Percentiles rank a stretch among this genome's conserved stretches.
These are phyloP conservation scores for Ceratocystis colombiana DNA, from an alignment of 2,329 filamentous ascomycete genomes.

Conservation along the genomic window DNA sequence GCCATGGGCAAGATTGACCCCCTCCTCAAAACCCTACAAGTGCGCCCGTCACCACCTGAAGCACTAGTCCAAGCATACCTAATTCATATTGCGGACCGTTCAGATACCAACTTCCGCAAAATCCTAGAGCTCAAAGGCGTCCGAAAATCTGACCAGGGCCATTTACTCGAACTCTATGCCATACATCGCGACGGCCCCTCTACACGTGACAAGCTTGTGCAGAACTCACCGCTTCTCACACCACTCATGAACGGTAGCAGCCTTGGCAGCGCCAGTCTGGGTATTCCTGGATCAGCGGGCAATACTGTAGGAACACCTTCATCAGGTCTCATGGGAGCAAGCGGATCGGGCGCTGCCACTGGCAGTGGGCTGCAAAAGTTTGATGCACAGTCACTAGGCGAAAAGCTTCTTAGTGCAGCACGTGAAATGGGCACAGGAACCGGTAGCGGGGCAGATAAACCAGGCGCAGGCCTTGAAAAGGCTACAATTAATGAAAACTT, in stretches of 20 bases:
- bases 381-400: slow-evolving; percentile 72
- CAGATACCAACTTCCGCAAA: slow-evolving; percentile 90
- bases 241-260: slow-evolving; percentile 47
- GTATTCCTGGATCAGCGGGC: slow-evolving; percentile 1
- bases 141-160: slow-evolving; percentile 67
- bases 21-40: slow-evolving; percentile 91
- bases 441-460: slow-evolving; percentile 25
- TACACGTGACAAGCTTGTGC: slow-evolving; percentile 57
- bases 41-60: slow-evolving; percentile 81
- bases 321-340: slow-evolving; percentile 21
- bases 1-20: slow-evolving; percentile 82
- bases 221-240: slow-evolving; percentile 60
- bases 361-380: slow-evolving; percentile 47
- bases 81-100: slow-evolving; percentile 90
- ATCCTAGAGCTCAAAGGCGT: slow-evolving; percentile 93
- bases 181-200: slow-evolving; percentile 65
- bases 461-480: slow-evolving; percentile 41
- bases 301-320: not conserved
- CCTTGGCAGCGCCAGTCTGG: slow-evolving; percentile 26
- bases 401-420: slow-evolving; percentile 78
- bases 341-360: slow-evolving; percentile 35
- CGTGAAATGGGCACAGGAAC: slow-evolving; percentile 63
- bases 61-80: slow-evolving; percentile 94
- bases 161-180: slow-evolving; percentile 75
- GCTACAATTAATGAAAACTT: slow-evolving; percentile 83